These are phyloP conservation scores for Flaveria trinervia DNA, from an alignment of 129 eudicot genomes.

Conservation along the genomic window DNA sequence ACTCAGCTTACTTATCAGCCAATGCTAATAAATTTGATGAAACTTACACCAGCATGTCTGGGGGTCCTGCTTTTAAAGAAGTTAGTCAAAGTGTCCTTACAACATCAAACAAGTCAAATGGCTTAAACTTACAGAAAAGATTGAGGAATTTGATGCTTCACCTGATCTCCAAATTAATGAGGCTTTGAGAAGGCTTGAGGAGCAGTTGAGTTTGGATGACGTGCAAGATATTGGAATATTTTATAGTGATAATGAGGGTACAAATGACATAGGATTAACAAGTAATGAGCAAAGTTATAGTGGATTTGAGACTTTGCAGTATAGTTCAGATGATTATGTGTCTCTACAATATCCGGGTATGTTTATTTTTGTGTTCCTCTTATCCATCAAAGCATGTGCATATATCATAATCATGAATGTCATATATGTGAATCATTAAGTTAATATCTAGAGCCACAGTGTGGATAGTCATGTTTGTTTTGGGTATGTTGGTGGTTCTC, in stretches of 20 bases:
- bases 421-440: conserved; percentile 1
- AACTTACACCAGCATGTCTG: conserved; percentile 43
- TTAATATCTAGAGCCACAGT: not conserved
- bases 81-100: conserved; percentile 46
- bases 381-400: conserved; percentile 23
- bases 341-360: conserved; percentile 55
- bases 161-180: conserved; percentile 51
- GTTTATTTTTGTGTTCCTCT: conserved; percentile 22
- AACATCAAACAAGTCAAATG: conserved; percentile 42
- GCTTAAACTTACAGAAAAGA: conserved; percentile 35
- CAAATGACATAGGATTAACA: conserved; percentile 42
- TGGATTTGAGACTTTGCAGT: conserved; percentile 35
- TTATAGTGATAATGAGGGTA: conserved; percentile 39
- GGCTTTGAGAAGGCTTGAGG: conserved; percentile 60
- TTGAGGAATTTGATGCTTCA: conserved; percentile 38
- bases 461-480: conserved; percentile 7
- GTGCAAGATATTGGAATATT: conserved; percentile 36
- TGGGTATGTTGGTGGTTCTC: conserved; percentile 11
- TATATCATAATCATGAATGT: not conserved
- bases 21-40: conserved; percentile 46
- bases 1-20: conserved; percentile 41
- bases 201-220: conserved; percentile 74
- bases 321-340: conserved; percentile 41
- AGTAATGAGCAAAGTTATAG: conserved; percentile 33
- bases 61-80: conserved; percentile 55